Percentiles rank a stretch among this genome's conserved stretches.
phyloP scores from a whole-genome alignment of 208 protist species.

The Trypanosoma lewisi region DNA sequence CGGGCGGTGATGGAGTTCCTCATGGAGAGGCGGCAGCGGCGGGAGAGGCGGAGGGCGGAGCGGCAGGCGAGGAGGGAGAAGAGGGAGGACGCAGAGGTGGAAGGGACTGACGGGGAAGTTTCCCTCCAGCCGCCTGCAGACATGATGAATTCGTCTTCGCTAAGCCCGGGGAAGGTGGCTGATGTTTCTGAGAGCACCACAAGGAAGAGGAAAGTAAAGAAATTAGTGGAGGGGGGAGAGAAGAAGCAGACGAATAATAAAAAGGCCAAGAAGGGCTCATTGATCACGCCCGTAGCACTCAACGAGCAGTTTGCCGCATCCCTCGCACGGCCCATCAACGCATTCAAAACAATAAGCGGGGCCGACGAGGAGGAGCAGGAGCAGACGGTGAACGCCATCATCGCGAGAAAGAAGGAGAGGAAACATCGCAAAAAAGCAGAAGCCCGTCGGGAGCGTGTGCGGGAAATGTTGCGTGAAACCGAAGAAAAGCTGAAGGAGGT shows the following conservation, averaged over 20 bases:
- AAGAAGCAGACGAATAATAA: slow-evolving; percentile 16
- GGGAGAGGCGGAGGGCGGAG: not conserved
- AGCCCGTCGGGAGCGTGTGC: slow-evolving; percentile 46
- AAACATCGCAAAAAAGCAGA: slow-evolving; percentile 74
- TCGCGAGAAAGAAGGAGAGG: slow-evolving; percentile 80
- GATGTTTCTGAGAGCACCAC: too few species aligned
- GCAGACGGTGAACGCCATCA: slow-evolving; percentile 45
- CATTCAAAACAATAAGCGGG: slow-evolving; percentile 9
- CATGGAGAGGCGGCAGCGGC: slow-evolving; percentile 27
- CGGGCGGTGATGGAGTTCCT: slow-evolving; percentile 60
- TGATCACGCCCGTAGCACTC: slow-evolving; percentile 9
- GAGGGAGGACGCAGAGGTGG: slow-evolving; percentile 2
- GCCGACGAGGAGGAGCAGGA: not conserved
- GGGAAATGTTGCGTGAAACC: slow-evolving; percentile 31
- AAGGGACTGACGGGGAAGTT: not conserved
- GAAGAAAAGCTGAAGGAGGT: slow-evolving; percentile 44
- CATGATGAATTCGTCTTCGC: too few species aligned
- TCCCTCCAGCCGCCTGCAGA: too few species aligned
- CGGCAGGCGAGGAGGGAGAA: slow-evolving; percentile 21
- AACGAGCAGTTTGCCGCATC: slow-evolving; percentile 24
- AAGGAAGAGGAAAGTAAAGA: too few species aligned
- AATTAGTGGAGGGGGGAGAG: not conserved
- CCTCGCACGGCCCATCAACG: slow-evolving; percentile 13
- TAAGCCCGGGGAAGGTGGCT: too few species aligned
- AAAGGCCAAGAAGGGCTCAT: slow-evolving; percentile 15